Conservation (phyloP, 306 rosid genomes). For the Lathyrus oleraceus region DNA sequence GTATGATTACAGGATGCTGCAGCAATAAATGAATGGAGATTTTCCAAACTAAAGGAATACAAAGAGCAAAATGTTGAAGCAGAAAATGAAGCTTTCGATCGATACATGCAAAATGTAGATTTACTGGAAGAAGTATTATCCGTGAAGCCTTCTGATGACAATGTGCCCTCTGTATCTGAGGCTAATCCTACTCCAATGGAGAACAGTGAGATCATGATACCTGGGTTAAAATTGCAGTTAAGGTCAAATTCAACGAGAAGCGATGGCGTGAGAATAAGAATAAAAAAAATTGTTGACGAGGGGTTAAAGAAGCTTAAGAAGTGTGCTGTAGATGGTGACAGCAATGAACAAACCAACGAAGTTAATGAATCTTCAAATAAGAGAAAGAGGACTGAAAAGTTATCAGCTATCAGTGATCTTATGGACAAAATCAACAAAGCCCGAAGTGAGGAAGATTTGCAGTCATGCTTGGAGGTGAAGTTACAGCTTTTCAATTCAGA, state of each 20-base stretch:
- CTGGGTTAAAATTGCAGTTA: constrained; percentile 66
- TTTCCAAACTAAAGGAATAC: constrained; percentile 80
- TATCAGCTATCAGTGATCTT: constrained; percentile 63
- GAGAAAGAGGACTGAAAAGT: constrained; percentile 52
- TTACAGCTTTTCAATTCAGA: constrained; percentile 55
- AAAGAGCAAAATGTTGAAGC: constrained; percentile 68
- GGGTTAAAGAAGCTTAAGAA: constrained; percentile 66
- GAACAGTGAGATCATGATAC: constrained; percentile 46
- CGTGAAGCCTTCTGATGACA: constrained; percentile 52
- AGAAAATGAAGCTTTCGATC: constrained; percentile 86
- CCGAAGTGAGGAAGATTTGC: constrained; percentile 83
- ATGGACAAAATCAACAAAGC: constrained; percentile 83
- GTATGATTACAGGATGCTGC: constrained; percentile 78
- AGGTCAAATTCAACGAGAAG: constrained; percentile 59
- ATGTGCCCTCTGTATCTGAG: constrained; percentile 46
- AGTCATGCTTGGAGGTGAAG: constrained; percentile 69
- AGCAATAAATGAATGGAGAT: constrained; percentile 90
- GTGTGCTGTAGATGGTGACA: constrained; percentile 39
- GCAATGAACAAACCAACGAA: constrained; percentile 50
- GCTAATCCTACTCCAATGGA: constrained; percentile 45
- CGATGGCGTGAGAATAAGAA: constrained; percentile 56
- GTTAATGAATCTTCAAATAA: constrained; percentile 47
- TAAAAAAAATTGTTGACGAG: constrained; percentile 66
- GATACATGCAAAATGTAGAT: constrained; percentile 79
- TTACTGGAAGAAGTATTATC: constrained; percentile 83